A percentile compares a stretch with the other conserved stretches of the same genome.
Conservation (phyloP, 768 basidiomycete genomes). For the Amanita fuliginea region DNA sequence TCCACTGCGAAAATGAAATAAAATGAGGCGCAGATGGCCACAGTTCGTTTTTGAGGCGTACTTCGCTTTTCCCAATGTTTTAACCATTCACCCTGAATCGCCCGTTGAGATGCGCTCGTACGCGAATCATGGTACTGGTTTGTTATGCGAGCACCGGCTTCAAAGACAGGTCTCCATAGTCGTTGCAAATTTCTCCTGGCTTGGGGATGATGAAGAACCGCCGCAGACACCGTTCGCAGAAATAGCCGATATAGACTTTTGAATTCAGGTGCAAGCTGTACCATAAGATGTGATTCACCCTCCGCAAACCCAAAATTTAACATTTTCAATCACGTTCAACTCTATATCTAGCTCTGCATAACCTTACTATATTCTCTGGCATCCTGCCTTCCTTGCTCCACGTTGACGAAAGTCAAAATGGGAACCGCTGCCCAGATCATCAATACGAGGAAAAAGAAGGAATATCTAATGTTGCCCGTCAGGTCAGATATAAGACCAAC, state of each 20-base stretch:
- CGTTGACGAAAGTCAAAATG: constrained; percentile 57
- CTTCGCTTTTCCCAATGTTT: constrained; percentile 45
- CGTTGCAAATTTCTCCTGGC: constrained; percentile 33
- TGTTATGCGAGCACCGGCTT: constrained; percentile 33
- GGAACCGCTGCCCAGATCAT: constrained; percentile 82
- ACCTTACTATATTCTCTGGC: constrained; percentile 26
- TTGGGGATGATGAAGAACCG: constrained; percentile 41
- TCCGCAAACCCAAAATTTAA: no score
- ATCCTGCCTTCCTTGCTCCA: constrained; percentile 50
- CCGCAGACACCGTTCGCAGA: constrained; percentile 42
- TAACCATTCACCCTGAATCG: constrained; percentile 30
- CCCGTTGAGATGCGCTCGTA: constrained; percentile 16
- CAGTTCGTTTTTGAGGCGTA: constrained; percentile 15
- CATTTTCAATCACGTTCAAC: neutral
- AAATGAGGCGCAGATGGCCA: neutral
- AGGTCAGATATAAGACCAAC: constrained; percentile 82
- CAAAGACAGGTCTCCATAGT: constrained; percentile 46
- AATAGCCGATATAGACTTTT: constrained; percentile 52
- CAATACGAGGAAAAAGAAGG: constrained; percentile 76
- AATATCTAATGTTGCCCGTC: constrained; percentile 87
- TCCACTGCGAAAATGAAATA: constrained; percentile 37
- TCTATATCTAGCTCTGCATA: neutral
- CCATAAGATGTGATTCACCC: neutral
- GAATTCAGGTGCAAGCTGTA: constrained; percentile 26
- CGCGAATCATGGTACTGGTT: constrained; percentile 24